Evolutionary conservation across 2,329 filamentous ascomycete species (phyloP).

Genomic region (Ampelomyces quisqualis): DNA sequence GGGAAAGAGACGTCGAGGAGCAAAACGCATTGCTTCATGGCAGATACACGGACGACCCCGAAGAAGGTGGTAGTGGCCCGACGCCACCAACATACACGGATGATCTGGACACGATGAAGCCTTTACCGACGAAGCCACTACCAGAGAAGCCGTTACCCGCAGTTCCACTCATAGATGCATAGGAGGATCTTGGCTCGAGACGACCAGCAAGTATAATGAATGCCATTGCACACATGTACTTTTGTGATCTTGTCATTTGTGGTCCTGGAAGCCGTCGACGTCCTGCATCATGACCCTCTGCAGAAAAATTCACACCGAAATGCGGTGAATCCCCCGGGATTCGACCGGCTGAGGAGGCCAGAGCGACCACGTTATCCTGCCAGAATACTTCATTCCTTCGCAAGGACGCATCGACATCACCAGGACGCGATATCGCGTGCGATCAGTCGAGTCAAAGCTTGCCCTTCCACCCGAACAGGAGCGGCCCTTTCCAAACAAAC

Average conservation of each 20-base stretch:
- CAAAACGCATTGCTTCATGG: slow-evolving; percentile 23
- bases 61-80: slow-evolving; percentile 14
- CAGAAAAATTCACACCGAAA: too few species aligned
- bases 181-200: background rate
- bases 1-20: slow-evolving; percentile 28
- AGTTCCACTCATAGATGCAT: slow-evolving; percentile 39
- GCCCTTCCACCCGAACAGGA: too few species aligned
- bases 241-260: background rate
- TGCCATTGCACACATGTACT: background rate
- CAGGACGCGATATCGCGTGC: too few species aligned
- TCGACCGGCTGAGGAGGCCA: too few species aligned
- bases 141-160: slow-evolving; percentile 40
- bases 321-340: too few species aligned
- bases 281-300: too few species aligned
- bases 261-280: too few species aligned
- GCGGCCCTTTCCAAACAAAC: too few species aligned
- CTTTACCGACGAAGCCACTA: slow-evolving; percentile 24
- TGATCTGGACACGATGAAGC: slow-evolving; percentile 13
- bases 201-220: background rate
- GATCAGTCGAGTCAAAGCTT: too few species aligned
- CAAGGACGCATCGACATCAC: too few species aligned
- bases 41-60: slow-evolving; percentile 31
- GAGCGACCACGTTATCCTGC: too few species aligned
- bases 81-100: slow-evolving; percentile 18
- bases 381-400: too few species aligned